Percentiles rank a stretch among this genome's conserved stretches.
Conservation (phyloP, 73 alveolate species). For the Paramecium primaurelia region DNA sequence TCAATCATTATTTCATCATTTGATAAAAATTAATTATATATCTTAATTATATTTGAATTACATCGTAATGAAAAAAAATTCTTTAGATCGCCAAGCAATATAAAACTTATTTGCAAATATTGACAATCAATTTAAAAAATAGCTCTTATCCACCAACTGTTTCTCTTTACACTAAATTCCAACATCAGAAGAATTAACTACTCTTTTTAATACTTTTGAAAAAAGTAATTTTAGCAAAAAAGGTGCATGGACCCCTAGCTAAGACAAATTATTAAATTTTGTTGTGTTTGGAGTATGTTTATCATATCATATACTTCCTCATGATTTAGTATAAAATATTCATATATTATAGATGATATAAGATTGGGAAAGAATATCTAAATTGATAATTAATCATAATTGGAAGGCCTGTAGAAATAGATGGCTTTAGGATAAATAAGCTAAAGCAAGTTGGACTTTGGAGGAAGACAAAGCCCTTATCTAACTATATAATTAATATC, state of each 20-base stretch:
- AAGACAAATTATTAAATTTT: neutral
- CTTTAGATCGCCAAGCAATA: neutral
- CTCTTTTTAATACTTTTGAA: neutral
- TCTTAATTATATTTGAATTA: neutral
- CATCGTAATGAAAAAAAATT: neutral
- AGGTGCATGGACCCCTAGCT: neutral
- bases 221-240: neutral
- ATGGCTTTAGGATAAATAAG: neutral
- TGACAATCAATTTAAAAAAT: neutral
- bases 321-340: neutral
- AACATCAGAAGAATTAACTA: neutral
- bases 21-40: neutral
- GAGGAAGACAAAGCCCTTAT: constrained; percentile 10
- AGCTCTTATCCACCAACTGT: neutral
- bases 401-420: constrained; percentile 46
- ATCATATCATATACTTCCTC: neutral
- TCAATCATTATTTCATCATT: neutral
- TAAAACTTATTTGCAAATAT: neutral
- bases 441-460: neutral
- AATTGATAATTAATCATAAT: neutral
- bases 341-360: neutral
- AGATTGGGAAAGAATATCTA: constrained; percentile 25
- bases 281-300: constrained; percentile 12
- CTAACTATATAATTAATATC: neutral
- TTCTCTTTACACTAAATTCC: neutral